phyloP scores from a whole-genome alignment of 2,329 filamentous ascomycete species.

The Penicillium freii region DNA sequence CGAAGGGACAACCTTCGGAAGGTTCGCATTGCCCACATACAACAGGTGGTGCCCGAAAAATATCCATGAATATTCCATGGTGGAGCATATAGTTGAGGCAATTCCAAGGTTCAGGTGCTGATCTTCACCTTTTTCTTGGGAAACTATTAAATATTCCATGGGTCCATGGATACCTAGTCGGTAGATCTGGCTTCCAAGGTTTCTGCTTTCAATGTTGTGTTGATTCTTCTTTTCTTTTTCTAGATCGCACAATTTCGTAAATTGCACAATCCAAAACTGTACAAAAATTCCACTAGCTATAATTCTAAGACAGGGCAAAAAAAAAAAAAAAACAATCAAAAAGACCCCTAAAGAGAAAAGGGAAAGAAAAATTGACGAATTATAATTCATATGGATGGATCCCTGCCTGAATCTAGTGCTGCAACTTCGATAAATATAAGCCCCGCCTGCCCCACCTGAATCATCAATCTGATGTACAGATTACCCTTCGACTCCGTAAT shows the following conservation, averaged over 20 bases:
- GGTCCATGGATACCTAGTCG: no score
- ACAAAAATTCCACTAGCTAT: neutral
- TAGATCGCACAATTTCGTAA: neutral
- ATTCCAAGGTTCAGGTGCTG: neutral
- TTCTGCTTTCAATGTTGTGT: neutral
- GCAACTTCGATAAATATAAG: neutral
- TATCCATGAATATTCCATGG: neutral
- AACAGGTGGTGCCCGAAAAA: neutral
- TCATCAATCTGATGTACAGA: no score
- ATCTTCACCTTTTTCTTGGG: neutral
- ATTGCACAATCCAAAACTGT: neutral
- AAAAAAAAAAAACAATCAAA: neutral
- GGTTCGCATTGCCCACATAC: no score
- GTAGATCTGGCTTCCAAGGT: neutral
- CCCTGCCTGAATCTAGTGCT: neutral
- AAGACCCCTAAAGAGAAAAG: no score
- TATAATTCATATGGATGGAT: neutral
- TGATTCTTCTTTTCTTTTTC: neutral
- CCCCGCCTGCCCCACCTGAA: neutral
- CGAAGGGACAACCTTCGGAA: no score
- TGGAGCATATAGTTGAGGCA: neutral
- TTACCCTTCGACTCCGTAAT: neutral
- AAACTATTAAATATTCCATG: no score
- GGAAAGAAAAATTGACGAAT: neutral
- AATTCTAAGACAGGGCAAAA: neutral